Evolutionary conservation across 352 stramenopile species (phyloP), one percentile per base, ranked within the genome.

Genomic region (Globisporangium carolinianum): DNA sequence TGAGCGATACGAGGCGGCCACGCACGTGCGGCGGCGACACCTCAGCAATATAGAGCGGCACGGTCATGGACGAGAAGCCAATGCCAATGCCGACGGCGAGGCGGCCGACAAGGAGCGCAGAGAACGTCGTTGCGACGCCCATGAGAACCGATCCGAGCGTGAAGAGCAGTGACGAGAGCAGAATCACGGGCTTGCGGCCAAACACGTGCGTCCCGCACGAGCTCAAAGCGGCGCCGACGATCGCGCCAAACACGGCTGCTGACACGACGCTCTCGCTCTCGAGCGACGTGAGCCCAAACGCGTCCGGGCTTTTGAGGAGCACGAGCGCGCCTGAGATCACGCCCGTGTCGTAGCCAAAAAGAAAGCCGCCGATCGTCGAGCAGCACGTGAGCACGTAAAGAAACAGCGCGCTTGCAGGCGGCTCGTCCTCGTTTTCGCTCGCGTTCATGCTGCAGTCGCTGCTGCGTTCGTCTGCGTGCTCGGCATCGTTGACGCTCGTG

Each of bases 281-380:
- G 4, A 88, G 43, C 52, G 75, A 59, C 4, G 67, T 76, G 6
- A 92, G 65, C 15, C 71, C 46, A 58, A 92, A 90, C 3, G 73
- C 76, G 1, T 86, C 57, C 0, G 79, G 79, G 45, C 70, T 79
- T 59, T 89, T 73, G 39, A 92, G 66, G 43, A 90, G 73, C 54
- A 92, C 76, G 51, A 92, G 64, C 35, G 78, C 82, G 6, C 83
- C 80, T 8, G 80, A 91, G 55, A 93, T 91, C 37, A 91, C 80
- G 24, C 83, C 83, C 75, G 83, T 92, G 62, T 92, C 83, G 61
- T 92, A 92, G 58, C 82, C 82, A 55, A 91, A 91, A 45, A 91
- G 64, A 58, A 91, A 91, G 47, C 82, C 82, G 52, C 82, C 82
- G 54, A 89, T 77, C 12, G 82, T 87, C 17, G 82, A 86, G 60